Percentiles rank a stretch among this genome's conserved stretches.
phyloP scores from a whole-genome alignment of 345 rosid genomes.

The Mercurialis annua region DNA sequence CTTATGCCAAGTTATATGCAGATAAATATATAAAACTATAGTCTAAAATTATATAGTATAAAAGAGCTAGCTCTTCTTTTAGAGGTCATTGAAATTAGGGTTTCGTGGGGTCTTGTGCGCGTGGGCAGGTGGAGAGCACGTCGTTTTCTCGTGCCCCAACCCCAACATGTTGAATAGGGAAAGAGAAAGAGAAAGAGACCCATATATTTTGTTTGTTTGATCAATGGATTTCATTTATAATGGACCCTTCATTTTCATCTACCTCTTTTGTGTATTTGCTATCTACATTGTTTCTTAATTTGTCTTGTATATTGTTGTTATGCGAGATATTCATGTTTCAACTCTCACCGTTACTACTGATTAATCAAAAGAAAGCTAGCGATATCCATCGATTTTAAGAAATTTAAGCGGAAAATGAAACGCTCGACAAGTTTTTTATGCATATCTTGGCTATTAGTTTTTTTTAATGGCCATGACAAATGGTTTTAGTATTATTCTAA shows the following conservation, averaged over 20 bases:
- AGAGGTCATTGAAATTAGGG: slow-evolving; percentile 47
- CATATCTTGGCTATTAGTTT: too few species aligned
- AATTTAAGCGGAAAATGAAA: too few species aligned
- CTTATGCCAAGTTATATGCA: not conserved
- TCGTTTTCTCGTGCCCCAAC: slow-evolving; percentile 37
- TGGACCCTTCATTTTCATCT: not conserved
- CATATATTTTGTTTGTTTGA: not conserved
- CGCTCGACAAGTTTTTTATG: too few species aligned
- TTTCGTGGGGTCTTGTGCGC: slow-evolving; percentile 54
- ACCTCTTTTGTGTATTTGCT: not conserved
- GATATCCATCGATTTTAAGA: too few species aligned
- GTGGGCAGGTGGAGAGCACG: slow-evolving; percentile 52
- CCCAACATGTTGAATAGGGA: slow-evolving; percentile 30
- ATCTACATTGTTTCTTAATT: not conserved
- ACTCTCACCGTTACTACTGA: too few species aligned
- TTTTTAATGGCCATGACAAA: too few species aligned
- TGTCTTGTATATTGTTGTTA: too few species aligned
- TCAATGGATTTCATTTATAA: not conserved
- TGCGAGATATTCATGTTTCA: too few species aligned
- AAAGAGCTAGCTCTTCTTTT: slow-evolving; percentile 29
- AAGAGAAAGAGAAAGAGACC: not conserved
- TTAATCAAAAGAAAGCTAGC: too few species aligned
- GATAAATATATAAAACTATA: not conserved
- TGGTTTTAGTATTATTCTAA: too few species aligned
- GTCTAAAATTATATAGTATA: not conserved